A percentile compares a stretch with the other conserved stretches of the same genome.
Evolutionary conservation across 108 stramenopile genomes (phyloP).

Genomic region (Cylindrotheca closterium): DNA sequence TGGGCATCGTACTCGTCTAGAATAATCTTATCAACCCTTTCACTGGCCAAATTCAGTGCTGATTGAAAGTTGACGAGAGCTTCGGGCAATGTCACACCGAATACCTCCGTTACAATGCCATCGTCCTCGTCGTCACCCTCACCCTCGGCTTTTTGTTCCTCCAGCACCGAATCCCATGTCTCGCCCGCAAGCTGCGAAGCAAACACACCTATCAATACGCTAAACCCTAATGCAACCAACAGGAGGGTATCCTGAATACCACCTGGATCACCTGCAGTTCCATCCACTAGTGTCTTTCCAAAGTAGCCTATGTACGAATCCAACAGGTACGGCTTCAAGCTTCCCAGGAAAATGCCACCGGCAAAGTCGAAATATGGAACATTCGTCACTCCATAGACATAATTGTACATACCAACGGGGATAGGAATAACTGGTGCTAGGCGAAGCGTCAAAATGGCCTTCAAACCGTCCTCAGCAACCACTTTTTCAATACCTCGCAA

Average conservation of each 20-base stretch:
- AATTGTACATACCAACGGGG: constrained; percentile 93
- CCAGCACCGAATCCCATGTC: constrained; percentile 81
- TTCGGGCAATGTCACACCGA: constrained; percentile 60
- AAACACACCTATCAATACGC: constrained; percentile 84
- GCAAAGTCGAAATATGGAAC: constrained; percentile 77
- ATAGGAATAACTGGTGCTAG: constrained; percentile 93
- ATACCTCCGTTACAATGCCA: constrained; percentile 51
- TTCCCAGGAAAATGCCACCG: constrained; percentile 88
- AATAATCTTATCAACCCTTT: constrained; percentile 54
- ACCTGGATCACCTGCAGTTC: constrained; percentile 35
- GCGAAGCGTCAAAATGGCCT: constrained; percentile 90
- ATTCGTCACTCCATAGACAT: constrained; percentile 89
- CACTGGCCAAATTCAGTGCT: constrained; percentile 51
- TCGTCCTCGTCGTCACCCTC: constrained; percentile 35
- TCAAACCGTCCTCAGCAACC: constrained; percentile 86
- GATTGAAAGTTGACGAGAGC: constrained; percentile 74
- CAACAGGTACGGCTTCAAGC: constrained; percentile 90
- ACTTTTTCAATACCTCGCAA: constrained; percentile 91
- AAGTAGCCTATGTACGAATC: constrained; percentile 88
- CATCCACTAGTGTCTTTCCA: constrained; percentile 78
- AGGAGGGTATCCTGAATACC: constrained; percentile 70
- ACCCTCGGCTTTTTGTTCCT: constrained; percentile 51
- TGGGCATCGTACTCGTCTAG: constrained; percentile 59
- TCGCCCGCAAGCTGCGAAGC: constrained; percentile 80
- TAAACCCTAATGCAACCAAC: constrained; percentile 66